Evolutionary conservation across 139 green algal genomes (phyloP).

Genomic region (Chlamydomonas incerta): DNA sequence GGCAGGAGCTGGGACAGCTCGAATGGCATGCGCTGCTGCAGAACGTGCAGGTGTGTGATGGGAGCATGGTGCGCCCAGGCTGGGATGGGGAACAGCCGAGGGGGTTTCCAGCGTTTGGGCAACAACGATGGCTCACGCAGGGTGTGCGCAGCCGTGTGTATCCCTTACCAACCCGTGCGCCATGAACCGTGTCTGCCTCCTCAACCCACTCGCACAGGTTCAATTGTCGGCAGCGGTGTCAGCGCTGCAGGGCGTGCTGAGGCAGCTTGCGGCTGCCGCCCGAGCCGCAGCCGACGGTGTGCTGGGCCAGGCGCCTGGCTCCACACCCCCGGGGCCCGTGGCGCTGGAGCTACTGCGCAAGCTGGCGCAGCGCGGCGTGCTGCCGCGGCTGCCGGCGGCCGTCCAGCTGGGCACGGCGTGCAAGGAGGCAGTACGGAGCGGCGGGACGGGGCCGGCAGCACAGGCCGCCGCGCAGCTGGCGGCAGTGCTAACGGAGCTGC

Average conservation of each 20-base stretch:
- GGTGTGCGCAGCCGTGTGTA: too few species aligned
- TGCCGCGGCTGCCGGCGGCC: conserved; percentile 20
- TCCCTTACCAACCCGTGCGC: too few species aligned
- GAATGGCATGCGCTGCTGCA: conserved; percentile 60
- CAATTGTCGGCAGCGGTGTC: conserved; percentile 13
- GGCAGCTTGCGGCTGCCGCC: conserved; percentile 20
- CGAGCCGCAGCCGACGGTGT: conserved; percentile 45
- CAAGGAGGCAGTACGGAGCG: neutral
- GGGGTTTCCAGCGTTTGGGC: too few species aligned
- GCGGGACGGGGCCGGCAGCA: neutral
- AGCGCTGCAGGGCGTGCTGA: neutral
- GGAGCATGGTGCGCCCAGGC: too few species aligned
- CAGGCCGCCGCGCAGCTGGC: conserved; percentile 52
- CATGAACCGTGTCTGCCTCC: too few species aligned
- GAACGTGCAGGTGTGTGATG: neutral
- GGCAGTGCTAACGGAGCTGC: conserved; percentile 23
- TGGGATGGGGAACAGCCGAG: too few species aligned
- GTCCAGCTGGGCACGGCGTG: conserved; percentile 20
- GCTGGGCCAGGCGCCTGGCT: neutral
- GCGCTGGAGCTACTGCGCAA: conserved; percentile 53
- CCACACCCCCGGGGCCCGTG: conserved; percentile 16
- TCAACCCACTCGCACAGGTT: too few species aligned
- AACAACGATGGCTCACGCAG: too few species aligned
- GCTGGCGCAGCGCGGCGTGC: conserved; percentile 38
- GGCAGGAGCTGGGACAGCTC: conserved; percentile 42